Evolutionary conservation across 2,329 filamentous ascomycete species (phyloP).

Genomic region (Epichloe hybrida): DNA sequence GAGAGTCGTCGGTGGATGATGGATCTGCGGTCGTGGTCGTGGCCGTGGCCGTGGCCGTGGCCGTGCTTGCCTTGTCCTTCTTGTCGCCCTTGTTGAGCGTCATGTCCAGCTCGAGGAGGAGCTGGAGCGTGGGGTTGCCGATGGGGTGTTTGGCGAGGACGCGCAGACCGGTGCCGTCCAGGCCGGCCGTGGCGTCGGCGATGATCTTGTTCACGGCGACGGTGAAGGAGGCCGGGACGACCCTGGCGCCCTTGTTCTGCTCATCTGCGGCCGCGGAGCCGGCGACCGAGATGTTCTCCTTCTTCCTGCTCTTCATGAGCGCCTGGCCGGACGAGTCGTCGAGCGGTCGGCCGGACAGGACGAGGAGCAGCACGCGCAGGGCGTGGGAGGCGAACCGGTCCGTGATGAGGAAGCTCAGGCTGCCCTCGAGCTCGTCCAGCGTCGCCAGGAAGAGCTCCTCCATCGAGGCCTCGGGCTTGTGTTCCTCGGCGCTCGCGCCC

Average conservation of each 20-base stretch:
- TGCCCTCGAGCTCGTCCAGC: conserved; percentile 75
- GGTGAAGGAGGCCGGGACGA: conserved; percentile 68
- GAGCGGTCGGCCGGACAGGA: conserved; percentile 72
- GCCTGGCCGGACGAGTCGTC: conserved; percentile 55
- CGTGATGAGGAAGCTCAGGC: conserved; percentile 71
- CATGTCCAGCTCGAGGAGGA: conserved; percentile 78
- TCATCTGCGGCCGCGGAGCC: conserved; percentile 39
- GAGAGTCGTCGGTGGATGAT: neutral
- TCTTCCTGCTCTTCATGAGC: conserved; percentile 81
- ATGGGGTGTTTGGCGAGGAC: conserved; percentile 79
- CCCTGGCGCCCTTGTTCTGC: conserved; percentile 27
- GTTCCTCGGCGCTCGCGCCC: conserved; percentile 28
- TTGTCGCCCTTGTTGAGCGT: conserved; percentile 42
- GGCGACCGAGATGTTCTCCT: conserved; percentile 63
- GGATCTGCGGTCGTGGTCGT: neutral
- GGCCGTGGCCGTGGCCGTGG: neutral
- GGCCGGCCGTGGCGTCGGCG: conserved; percentile 54
- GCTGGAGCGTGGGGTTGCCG: conserved; percentile 84
- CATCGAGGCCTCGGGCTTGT: conserved; percentile 49
- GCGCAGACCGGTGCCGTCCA: conserved; percentile 69
- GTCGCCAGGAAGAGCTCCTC: conserved; percentile 75
- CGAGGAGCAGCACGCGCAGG: conserved; percentile 69
- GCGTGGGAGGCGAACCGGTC: conserved; percentile 86
- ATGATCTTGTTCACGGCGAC: conserved; percentile 72
- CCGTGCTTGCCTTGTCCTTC: neutral